Evolutionary conservation across 768 basidiomycete species (phyloP).

Genomic region (Macrolepiota albuminosa): DNA sequence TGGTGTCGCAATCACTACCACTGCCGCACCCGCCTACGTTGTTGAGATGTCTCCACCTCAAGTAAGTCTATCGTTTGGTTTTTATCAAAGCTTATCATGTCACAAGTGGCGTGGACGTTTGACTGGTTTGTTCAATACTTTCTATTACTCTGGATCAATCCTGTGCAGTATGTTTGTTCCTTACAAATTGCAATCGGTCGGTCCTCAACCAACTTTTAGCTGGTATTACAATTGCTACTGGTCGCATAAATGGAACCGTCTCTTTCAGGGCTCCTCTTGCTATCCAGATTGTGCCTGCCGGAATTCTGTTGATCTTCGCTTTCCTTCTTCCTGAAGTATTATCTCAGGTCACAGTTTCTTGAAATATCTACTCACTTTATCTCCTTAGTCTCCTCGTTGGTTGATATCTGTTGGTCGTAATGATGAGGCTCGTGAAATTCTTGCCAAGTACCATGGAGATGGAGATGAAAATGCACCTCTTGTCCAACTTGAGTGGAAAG

Average conservation of each 20-base stretch:
- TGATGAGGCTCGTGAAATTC: slow-evolving; percentile 42
- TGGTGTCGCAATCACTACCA: slow-evolving; percentile 43
- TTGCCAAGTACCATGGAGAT: slow-evolving; percentile 50
- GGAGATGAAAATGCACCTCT: slow-evolving; percentile 44
- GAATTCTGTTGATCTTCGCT: slow-evolving; percentile 28
- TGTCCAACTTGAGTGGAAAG: slow-evolving; percentile 46
- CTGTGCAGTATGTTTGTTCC: slow-evolving; percentile 29
- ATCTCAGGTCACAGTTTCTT: background rate
- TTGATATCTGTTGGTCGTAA: slow-evolving; percentile 43
- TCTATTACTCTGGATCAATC: slow-evolving; percentile 42
- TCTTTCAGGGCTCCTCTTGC: slow-evolving; percentile 51
- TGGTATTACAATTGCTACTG: slow-evolving; percentile 41
- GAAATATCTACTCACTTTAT: background rate
- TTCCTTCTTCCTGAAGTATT: slow-evolving; percentile 34
- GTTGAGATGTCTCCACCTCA: slow-evolving; percentile 58
- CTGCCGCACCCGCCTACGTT: slow-evolving; percentile 43
- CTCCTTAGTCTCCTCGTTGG: slow-evolving; percentile 50
- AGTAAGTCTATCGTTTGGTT: slow-evolving; percentile 16
- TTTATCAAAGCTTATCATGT: background rate
- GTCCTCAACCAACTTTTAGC: slow-evolving; percentile 15
- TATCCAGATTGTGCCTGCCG: slow-evolving; percentile 46
- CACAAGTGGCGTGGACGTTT: slow-evolving; percentile 43
- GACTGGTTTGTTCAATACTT: slow-evolving; percentile 39
- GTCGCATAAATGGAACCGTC: slow-evolving; percentile 25
- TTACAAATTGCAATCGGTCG: background rate